Conservation (phyloP, 2,329 filamentous ascomycete genomes). For the Exophiala sideris region DNA sequence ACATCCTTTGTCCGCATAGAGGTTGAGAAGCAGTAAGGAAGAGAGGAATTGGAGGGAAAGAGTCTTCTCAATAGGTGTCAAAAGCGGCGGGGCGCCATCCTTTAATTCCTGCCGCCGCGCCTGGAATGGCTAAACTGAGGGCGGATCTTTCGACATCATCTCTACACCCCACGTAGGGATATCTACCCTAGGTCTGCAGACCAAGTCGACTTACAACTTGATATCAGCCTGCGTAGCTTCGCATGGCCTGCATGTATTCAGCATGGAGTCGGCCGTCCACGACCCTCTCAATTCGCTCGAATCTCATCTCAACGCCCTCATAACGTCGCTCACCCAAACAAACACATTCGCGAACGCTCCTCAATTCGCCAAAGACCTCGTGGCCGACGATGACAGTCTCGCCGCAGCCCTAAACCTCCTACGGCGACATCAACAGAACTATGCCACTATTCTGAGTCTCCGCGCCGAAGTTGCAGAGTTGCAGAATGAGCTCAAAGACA, state of each 20-base stretch:
- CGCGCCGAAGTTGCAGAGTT: conserved; percentile 40
- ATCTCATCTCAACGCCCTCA: conserved; percentile 40
- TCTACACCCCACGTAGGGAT: too few species aligned
- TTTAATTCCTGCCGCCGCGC: too few species aligned
- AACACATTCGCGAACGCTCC: conserved; percentile 44
- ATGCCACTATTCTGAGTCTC: conserved; percentile 40
- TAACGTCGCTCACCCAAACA: conserved; percentile 42
- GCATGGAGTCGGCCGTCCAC: conserved; percentile 41
- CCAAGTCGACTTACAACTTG: too few species aligned
- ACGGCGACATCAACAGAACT: conserved; percentile 44
- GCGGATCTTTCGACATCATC: too few species aligned
- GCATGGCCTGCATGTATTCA: conserved; percentile 8
- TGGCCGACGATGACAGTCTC: conserved; percentile 42
- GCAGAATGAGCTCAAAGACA: conserved; percentile 41
- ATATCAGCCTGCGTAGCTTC: too few species aligned
- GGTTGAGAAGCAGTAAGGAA: too few species aligned
- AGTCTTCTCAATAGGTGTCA: too few species aligned
- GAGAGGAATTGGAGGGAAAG: too few species aligned
- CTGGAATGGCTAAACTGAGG: too few species aligned
- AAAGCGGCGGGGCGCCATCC: too few species aligned
- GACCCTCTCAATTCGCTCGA: conserved; percentile 41
- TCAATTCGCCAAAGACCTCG: conserved; percentile 38
- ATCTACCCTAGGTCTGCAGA: too few species aligned
- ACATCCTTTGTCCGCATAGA: too few species aligned
- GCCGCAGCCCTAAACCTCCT: conserved; percentile 41